These are phyloP conservation scores for Xylariaceae sp. DNA, from an alignment of 2,329 filamentous ascomycete species.

Conservation along the genomic window DNA sequence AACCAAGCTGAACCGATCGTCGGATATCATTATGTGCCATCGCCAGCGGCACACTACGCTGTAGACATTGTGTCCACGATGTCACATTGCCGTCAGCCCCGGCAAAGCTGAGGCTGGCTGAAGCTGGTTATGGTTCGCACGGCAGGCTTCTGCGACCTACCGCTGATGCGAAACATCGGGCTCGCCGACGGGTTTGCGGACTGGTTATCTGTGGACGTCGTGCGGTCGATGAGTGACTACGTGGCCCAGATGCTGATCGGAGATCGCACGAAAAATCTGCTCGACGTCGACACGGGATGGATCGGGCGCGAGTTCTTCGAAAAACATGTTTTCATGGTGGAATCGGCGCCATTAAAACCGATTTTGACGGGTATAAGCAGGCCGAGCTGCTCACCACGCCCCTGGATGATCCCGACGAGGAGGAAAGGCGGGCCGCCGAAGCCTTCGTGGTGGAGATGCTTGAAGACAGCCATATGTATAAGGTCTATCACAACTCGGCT, in stretches of 20 bases:
- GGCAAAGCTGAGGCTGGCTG: too few species aligned
- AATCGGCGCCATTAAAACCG: slow-evolving; percentile 24
- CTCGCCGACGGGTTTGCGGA: slow-evolving; percentile 22
- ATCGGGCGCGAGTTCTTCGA: slow-evolving; percentile 26
- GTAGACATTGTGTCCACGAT: too few species aligned
- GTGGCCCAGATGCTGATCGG: slow-evolving; percentile 29
- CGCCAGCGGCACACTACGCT: too few species aligned
- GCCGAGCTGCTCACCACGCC: slow-evolving; percentile 24
- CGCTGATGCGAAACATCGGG: slow-evolving; percentile 25
- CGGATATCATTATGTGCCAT: too few species aligned
- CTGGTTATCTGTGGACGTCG: slow-evolving; percentile 12
- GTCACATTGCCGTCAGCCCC: too few species aligned
- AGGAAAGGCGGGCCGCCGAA: slow-evolving; percentile 20
- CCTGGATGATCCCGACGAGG: slow-evolving; percentile 23
- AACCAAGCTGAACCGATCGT: too few species aligned
- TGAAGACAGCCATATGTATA: slow-evolving; percentile 28
- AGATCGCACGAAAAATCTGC: slow-evolving; percentile 26
- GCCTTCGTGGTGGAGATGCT: slow-evolving; percentile 26
- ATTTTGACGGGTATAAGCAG: slow-evolving; percentile 21
- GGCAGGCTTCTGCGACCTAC: slow-evolving; percentile 23
- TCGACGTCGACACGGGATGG: slow-evolving; percentile 23
- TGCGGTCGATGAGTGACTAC: slow-evolving; percentile 27
- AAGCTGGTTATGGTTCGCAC: too few species aligned
- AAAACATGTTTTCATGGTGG: slow-evolving; percentile 26
- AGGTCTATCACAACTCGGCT: slow-evolving; percentile 29